Base-by-base conservation (phyloP, 2,329 filamentous ascomycete genomes). In the Trichoderma koningii region DNA sequence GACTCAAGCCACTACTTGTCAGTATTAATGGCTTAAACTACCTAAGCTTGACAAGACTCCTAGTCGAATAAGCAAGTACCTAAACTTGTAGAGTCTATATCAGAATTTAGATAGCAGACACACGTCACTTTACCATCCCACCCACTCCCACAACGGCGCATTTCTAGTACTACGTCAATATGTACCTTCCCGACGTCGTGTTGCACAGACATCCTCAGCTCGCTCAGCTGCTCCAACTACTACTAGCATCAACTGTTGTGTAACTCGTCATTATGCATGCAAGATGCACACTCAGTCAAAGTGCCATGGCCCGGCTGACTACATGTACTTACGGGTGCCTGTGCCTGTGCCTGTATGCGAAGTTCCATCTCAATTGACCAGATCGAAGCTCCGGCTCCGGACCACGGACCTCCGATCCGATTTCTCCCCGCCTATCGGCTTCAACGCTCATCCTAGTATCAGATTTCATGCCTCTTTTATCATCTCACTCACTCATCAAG, bases 351-450 rank as follows among this genome's bases (percentile, higher is more conserved):
- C 47, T 61, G 47, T 38, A 23, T 44, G 21, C 57, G 15, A 47
- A 42, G 5, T 21, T n/a, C 9, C 2, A 10, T 28, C 26, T 30
- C 48, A 2, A 51, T 10, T 10, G 30, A 28, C 10, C 7, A 51
- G 12, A 28, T n/a, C 15, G 19, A n/a, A 42, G 52, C 10, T 26
- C 59, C 59, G 48, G 48, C 55, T n/a, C 59, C 60, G 60, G 41
- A 44, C 53, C 50, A 63, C 60, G 60, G 60, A 53, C 60, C 34
- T 44, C 50, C 48, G 60, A 53, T 63, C 60, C 59, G 59, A 41
- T 26, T 52, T 26, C 60, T 38, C 60, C 60, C 48, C 50, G 41
- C 60, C 60, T 23, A 47, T 38, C 60, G 52, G 42, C 26, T 47
- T 61, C 47, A 17, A 21, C 7, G 14, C 34, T 38, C 34, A 38